phyloP scores from a whole-genome alignment of 805 yeast genomes.

The Barnettozyma botsteinii region DNA sequence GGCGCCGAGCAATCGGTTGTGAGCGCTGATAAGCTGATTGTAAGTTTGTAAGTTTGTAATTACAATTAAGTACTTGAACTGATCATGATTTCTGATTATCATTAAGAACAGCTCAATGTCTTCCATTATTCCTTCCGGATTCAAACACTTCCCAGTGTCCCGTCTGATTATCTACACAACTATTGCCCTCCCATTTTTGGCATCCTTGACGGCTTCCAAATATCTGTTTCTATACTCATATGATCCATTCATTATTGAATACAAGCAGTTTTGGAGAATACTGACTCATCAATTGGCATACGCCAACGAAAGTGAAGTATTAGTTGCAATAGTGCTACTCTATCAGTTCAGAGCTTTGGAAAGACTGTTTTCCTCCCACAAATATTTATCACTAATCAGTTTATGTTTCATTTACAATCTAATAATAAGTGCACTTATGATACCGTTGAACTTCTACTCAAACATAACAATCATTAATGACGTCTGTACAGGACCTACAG shows the following conservation, averaged over 20 bases:
- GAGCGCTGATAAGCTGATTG: too few relatives aligned
- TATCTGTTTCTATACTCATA: constrained; percentile 29
- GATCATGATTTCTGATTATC: background rate
- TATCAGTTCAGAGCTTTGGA: constrained; percentile 35
- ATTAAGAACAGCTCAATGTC: constrained; percentile 15
- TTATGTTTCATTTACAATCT: constrained; percentile 16
- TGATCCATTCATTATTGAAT: constrained; percentile 30
- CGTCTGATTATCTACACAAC: constrained; percentile 21
- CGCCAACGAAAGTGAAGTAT: constrained; percentile 30
- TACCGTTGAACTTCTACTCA: constrained; percentile 17
- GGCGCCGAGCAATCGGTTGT: too few relatives aligned
- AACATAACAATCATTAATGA: constrained; percentile 15
- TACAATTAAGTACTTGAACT: background rate
- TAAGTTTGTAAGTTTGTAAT: too few relatives aligned
- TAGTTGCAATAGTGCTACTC: constrained; percentile 29
- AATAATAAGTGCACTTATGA: constrained; percentile 9
- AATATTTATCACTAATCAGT: constrained; percentile 24
- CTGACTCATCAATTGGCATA: constrained; percentile 23
- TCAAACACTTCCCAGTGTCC: constrained; percentile 32
- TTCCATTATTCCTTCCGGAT: constrained; percentile 33
- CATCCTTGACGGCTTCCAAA: constrained; percentile 32
- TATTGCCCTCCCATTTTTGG: constrained; percentile 26
- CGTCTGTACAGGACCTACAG: constrained; percentile 29
- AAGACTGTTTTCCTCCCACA: constrained; percentile 32
- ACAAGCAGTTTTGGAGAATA: constrained; percentile 27